Base-by-base conservation (phyloP, 2,329 filamentous ascomycete species). In the Pseudopithomyces chartarum region DNA sequence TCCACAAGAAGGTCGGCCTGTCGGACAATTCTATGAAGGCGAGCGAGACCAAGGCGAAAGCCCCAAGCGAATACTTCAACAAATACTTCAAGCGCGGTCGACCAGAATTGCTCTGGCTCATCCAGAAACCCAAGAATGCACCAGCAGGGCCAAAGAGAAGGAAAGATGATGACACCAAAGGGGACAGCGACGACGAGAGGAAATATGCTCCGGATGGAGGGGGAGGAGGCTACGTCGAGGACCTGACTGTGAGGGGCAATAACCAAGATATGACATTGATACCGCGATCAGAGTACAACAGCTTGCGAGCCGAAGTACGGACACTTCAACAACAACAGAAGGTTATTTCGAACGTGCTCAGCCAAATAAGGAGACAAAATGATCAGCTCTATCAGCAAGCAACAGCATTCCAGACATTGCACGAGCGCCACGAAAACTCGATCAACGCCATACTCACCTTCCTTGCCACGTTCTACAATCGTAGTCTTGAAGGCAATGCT, bases 381-480 rank as follows among this genome's bases (percentile, higher is more conserved):
- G 88, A 92, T 59, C 88, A 94, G 59, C 84, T 97, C 29, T 96
- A 93, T 68, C 89, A 90, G 54, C 92, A 97, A 75, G 93, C 94
- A 0, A 84, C 90, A 43, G 88, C 90, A 56, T 97, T 97, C 73
- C 93, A 98, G 75, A 90, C 87, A 57, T 87, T 96, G 71, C 94
- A 98, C 70, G 92, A 94, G 65, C 88, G 95, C n/a, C 95, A 99
- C 70, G 95, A 99, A 73, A 97, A 94, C 73, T 97, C 94, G 0
- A 98, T 99, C 77, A 98, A 97, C 70, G 94, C 94, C n/a, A 98
- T 99, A 60, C 84, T 99, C 40, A 96, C 93, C 48, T 98, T 99
- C 75, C 84, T 99, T 19, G 95, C 94, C 44, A 98, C 96, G 12
- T 94, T 99, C 40, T 99, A 98, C 78, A 90, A 96, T 61, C 90